Evolutionary conservation across 1,139 yeast species (phyloP), one percentile per base, ranked within the genome.

Genomic region (Kurtzmaniella quercitrusa): DNA sequence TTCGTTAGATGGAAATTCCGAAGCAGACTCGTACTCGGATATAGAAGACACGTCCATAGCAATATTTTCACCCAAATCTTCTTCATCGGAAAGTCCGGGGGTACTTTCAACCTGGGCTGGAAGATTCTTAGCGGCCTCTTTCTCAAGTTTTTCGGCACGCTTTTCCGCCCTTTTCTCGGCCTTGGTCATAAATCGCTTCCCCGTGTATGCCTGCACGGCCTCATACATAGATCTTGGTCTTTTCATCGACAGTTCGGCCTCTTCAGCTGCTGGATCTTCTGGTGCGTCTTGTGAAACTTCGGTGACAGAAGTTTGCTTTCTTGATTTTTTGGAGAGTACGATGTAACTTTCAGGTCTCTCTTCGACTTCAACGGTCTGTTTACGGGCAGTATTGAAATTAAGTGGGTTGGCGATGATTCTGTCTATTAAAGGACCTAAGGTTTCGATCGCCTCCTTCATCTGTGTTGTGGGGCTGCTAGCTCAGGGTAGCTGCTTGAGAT

Each of bases 191-290:
- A 71, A 74, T 51, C 70, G 75, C 51, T 68, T 71, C 18, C 82
- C 82, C 1, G 82, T 72, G 54, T 79, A 79, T 2, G 77, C 74
- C 7, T 82, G 82, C 32, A 79, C 78, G 2, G 84, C 84, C 54
- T 78, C 83, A 3, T 82, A 82, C 76, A 79, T 69, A 23, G 81
- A 72, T 49, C 61, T 69, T 4, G 81, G 80, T 49, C 71, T 68
- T 38, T 51, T 52, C 40, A 45, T 46, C 42, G 39, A 33, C 16
- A 22, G 35, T 23, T 14, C 38, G 3, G 40, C 33, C 16, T 12
- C 37, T 19, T 17, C 21, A 5, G 17, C 23, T 14, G 33, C 40
- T 12, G 30, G 32, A 18, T 38, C 36, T 17, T 38, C 39, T n/a
- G 19, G 14, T 17, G 16, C 34, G n/a, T 7, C 4, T 12, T 21